Conservation (phyloP, 441 rosid species). For the Erodium moschatum region DNA sequence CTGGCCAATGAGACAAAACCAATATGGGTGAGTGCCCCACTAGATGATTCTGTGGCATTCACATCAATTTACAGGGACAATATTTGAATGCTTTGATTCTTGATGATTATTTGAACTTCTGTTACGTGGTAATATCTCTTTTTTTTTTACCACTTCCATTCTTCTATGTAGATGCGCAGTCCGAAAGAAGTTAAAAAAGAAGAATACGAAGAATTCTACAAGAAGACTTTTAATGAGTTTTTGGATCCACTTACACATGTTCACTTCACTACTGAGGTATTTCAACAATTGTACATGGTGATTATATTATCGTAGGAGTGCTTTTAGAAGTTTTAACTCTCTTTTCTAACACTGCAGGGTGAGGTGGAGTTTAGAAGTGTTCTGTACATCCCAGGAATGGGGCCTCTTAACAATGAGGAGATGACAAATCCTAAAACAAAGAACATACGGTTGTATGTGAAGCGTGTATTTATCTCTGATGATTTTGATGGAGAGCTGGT, state of each 20-base stretch:
- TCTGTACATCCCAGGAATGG: slow-evolving; percentile 92
- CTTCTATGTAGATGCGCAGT: slow-evolving; percentile 56
- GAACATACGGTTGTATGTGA: slow-evolving; percentile 78
- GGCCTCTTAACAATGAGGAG: slow-evolving; percentile 92
- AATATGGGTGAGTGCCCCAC: slow-evolving; percentile 57
- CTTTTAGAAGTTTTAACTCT: slow-evolving; percentile 10
- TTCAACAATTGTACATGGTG: background rate
- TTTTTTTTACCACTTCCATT: background rate
- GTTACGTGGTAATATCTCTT: slow-evolving; percentile 6
- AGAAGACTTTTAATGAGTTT: slow-evolving; percentile 84
- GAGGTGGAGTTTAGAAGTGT: slow-evolving; percentile 97
- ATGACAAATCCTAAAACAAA: slow-evolving; percentile 76
- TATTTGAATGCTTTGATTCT: background rate
- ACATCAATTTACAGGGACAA: no score
- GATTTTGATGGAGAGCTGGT: slow-evolving; percentile 99
- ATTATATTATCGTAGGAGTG: slow-evolving; percentile 1
- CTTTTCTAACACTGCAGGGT: slow-evolving; percentile 42
- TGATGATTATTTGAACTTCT: background rate
- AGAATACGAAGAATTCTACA: slow-evolving; percentile 83
- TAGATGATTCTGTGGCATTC: no score
- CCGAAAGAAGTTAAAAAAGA: slow-evolving; percentile 72
- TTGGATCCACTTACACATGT: slow-evolving; percentile 75
- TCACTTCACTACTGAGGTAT: slow-evolving; percentile 90
- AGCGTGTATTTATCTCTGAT: slow-evolving; percentile 95
- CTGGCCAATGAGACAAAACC: slow-evolving; percentile 92